phyloP scores from a whole-genome alignment of 768 basidiomycete genomes.

The Hygrophorus russula region DNA sequence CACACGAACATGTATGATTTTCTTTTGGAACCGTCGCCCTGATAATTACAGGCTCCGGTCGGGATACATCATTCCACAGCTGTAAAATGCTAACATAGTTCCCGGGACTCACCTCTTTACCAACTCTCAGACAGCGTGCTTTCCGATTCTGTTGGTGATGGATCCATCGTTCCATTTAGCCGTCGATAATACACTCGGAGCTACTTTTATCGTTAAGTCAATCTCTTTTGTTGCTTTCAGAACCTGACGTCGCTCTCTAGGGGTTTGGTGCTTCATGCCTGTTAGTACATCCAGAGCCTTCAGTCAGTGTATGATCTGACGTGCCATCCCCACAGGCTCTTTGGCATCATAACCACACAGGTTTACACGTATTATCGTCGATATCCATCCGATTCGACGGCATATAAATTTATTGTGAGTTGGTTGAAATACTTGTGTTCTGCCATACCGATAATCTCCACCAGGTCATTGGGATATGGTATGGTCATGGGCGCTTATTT shows the following conservation, averaged over 20 bases:
- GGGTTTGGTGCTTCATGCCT: too few species aligned
- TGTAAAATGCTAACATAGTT: too few species aligned
- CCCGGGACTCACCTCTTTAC: too few species aligned
- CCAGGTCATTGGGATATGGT: not conserved
- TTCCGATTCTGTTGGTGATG: constrained; percentile 1
- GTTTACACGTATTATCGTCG: constrained; percentile 25
- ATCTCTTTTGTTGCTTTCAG: constrained; percentile 23
- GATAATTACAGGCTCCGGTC: too few species aligned
- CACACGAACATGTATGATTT: too few species aligned
- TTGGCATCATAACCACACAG: constrained; percentile 29
- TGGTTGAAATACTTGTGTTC: too few species aligned
- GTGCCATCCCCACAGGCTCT: constrained; percentile 13
- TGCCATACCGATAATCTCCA: not conserved
- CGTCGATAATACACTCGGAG: constrained; percentile 28
- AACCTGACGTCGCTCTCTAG: not conserved
- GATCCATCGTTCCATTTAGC: constrained; percentile 9
- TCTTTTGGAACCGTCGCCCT: too few species aligned
- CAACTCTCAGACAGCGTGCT: too few species aligned
- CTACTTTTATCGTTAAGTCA: constrained; percentile 23
- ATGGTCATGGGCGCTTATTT: not conserved
- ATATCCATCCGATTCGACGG: constrained; percentile 23
- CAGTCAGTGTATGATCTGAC: too few species aligned
- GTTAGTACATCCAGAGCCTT: too few species aligned
- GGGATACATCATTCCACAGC: too few species aligned
- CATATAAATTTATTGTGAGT: constrained; percentile 24